Evolutionary conservation across 257 asterid genomes (phyloP).

Genomic region (Nicotiana otophora): DNA sequence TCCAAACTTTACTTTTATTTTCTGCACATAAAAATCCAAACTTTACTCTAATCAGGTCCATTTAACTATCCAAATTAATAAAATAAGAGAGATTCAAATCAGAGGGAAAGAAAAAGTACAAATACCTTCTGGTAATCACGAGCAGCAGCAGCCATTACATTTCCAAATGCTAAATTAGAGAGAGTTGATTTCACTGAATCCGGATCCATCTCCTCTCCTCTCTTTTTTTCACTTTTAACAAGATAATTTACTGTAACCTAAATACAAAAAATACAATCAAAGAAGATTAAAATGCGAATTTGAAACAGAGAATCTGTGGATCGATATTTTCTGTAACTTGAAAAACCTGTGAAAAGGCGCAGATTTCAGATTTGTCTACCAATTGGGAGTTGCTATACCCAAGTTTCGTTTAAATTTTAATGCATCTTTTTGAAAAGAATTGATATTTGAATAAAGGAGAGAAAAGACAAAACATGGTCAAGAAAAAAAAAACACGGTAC

Average conservation of each 20-base stretch:
- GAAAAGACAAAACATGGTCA: too few relatives aligned
- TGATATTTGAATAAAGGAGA: not conserved
- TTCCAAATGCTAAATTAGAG: conserved; percentile 77
- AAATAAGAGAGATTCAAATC: not conserved
- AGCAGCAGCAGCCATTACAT: conserved; percentile 99
- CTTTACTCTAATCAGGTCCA: not conserved
- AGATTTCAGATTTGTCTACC: not conserved
- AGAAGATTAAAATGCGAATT: not conserved
- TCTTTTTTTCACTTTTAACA: not conserved
- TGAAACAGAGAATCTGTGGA: not conserved
- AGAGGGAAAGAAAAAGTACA: not conserved
- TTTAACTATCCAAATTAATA: not conserved
- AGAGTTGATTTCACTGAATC: conserved; percentile 86
- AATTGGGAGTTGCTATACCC: not conserved
- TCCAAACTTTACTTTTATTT: not conserved
- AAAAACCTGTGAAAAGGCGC: not conserved
- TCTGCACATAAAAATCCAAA: not conserved
- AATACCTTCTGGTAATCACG: conserved; percentile 92
- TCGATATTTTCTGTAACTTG: too few relatives aligned
- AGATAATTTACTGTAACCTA: not conserved
- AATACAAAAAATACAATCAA: not conserved
- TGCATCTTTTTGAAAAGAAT: not conserved
- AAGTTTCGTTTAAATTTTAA: not conserved
- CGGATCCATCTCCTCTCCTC: conserved; percentile 57
- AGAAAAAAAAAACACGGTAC: too few relatives aligned